Conservation (phyloP, 2,329 filamentous ascomycete genomes). For the Neoascochyta sp. region DNA sequence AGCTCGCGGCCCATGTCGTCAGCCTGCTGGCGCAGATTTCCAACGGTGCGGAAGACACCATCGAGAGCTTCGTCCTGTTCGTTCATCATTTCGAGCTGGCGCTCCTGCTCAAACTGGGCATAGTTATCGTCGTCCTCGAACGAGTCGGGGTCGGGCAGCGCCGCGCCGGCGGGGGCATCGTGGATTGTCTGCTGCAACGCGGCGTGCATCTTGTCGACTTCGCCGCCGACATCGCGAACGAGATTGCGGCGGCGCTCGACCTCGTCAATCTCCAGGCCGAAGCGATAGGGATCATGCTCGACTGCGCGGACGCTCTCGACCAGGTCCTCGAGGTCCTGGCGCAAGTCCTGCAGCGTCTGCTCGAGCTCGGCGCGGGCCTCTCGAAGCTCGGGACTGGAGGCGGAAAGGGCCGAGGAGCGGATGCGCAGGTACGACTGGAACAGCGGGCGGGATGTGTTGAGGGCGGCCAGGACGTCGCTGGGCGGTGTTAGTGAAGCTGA, state of each 20-base stretch:
- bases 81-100: slow-evolving; percentile 86
- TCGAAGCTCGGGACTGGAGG: slow-evolving; percentile 60
- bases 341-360: slow-evolving; percentile 67
- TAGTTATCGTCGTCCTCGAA: slow-evolving; percentile 62
- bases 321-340: slow-evolving; percentile 84
- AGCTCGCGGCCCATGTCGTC: slow-evolving; percentile 94
- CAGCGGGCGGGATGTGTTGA: slow-evolving; percentile 75
- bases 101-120: slow-evolving; percentile 81
- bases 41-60: slow-evolving; percentile 88
- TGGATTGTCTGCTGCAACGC: slow-evolving; percentile 65
- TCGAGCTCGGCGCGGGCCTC: slow-evolving; percentile 71
- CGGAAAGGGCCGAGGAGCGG: slow-evolving; percentile 71
- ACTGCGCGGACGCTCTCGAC: slow-evolving; percentile 81
- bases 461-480: slow-evolving; percentile 83
- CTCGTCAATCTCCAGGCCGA: slow-evolving; percentile 79
- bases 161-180: slow-evolving; percentile 43
- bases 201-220: slow-evolving; percentile 84
- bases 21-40: slow-evolving; percentile 83
- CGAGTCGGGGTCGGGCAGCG: slow-evolving; percentile 58
- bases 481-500: slow-evolving; percentile 19
- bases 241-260: slow-evolving; percentile 74
- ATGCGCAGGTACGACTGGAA: slow-evolving; percentile 96
- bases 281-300: slow-evolving; percentile 81
- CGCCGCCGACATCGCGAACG: slow-evolving; percentile 82
- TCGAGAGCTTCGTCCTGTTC: slow-evolving; percentile 94